A percentile compares a stretch with the other conserved stretches of the same genome.
Evolutionary conservation across 116 monocot species (phyloP).

Genomic region (Zostera marina): DNA sequence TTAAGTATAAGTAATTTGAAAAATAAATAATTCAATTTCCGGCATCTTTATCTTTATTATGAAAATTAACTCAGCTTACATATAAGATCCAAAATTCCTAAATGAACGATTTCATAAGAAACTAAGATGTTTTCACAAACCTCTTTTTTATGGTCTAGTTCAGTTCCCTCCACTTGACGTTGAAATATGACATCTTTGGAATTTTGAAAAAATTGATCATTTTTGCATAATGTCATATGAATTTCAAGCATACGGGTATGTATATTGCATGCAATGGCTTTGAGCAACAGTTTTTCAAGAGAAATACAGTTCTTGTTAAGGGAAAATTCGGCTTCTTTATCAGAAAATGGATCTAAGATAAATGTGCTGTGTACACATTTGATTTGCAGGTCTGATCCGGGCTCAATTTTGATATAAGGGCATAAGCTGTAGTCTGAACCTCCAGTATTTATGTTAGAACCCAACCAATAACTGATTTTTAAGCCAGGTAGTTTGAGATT

Average conservation of each 20-base stretch:
- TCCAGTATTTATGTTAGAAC: constrained; percentile 31
- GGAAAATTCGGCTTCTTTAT: constrained; percentile 72
- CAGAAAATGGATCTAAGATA: constrained; percentile 71
- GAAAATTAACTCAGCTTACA: background rate
- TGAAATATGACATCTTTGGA: constrained; percentile 62
- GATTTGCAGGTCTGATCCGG: constrained; percentile 55
- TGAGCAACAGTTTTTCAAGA: constrained; percentile 71
- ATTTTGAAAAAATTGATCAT: constrained; percentile 53
- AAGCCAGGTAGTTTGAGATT: constrained; percentile 66
- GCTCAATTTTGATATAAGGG: constrained; percentile 83
- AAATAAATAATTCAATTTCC: too few species aligned
- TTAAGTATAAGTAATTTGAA: too few species aligned
- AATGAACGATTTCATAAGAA: background rate
- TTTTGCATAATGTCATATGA: constrained; percentile 61
- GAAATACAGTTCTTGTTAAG: constrained; percentile 75
- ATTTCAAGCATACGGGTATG: constrained; percentile 92
- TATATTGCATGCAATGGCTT: constrained; percentile 65
- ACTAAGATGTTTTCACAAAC: constrained; percentile 11
- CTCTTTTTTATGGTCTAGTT: constrained; percentile 20
- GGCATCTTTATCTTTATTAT: background rate
- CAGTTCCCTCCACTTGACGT: constrained; percentile 20
- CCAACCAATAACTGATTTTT: constrained; percentile 84
- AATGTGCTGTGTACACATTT: constrained; percentile 73
- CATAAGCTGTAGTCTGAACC: constrained; percentile 31
- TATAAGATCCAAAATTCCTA: background rate